Conservation (phyloP, 1,139 yeast genomes). For the Casaregolazyma suthepensis region DNA sequence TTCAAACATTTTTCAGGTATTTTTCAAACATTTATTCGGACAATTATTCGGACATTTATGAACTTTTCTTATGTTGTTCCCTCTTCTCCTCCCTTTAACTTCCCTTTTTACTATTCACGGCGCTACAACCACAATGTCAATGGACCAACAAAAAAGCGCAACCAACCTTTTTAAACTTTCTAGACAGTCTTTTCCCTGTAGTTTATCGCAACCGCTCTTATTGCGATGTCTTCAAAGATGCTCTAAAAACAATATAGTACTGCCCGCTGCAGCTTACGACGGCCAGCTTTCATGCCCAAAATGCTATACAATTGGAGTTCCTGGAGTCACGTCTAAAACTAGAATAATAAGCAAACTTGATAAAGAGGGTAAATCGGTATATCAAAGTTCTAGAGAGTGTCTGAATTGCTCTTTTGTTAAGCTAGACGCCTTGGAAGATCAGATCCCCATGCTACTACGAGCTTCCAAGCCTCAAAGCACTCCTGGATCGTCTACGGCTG, state of each 20-base stretch:
- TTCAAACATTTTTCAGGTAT: no score
- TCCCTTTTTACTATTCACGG: neutral
- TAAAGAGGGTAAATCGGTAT: neutral
- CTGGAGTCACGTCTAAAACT: constrained; percentile 21
- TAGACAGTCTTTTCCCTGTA: constrained; percentile 10
- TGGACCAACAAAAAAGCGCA: constrained; percentile 1
- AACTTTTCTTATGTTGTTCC: neutral
- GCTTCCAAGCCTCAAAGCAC: neutral
- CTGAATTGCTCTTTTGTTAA: neutral
- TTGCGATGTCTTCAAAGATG: constrained; percentile 13
- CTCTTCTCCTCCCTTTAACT: neutral
- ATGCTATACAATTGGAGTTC: constrained; percentile 21
- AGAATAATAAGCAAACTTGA: constrained; percentile 10
- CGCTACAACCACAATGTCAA: neutral
- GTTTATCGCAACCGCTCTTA: constrained; percentile 14
- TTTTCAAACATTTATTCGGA: no score
- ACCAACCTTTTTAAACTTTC: constrained; percentile 15
- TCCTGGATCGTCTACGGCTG: neutral
- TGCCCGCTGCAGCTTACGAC: constrained; percentile 11
- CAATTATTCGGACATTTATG: no score
- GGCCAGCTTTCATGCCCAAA: constrained; percentile 16
- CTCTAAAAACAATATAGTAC: constrained; percentile 2
- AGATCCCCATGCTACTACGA: neutral
- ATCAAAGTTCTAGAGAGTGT: neutral
- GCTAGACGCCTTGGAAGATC: neutral